These are phyloP conservation scores for Xanthoceras sorbifolium DNA, from an alignment of 345 rosid species.

Conservation along the genomic window DNA sequence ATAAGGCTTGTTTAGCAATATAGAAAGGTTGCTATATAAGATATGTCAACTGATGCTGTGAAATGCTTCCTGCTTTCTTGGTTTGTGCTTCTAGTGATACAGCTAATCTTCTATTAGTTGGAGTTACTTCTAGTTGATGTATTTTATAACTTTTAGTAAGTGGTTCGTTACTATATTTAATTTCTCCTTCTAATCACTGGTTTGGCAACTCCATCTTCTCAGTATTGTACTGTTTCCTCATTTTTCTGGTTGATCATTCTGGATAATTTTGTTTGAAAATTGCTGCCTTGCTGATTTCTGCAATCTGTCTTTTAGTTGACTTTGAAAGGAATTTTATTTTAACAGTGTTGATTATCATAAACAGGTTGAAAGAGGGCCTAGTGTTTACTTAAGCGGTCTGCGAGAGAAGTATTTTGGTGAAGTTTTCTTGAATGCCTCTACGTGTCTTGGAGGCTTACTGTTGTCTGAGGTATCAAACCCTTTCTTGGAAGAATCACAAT, in stretches of 20 bases:
- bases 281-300: neutral
- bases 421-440: constrained; percentile 71
- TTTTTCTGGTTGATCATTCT: neutral
- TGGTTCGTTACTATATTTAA: neutral
- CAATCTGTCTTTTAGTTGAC: neutral
- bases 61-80: neutral
- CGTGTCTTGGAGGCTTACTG: constrained; percentile 42
- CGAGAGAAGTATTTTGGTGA: constrained; percentile 97
- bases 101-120: neutral
- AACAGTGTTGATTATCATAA: constrained; percentile 13
- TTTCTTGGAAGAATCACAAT: constrained; percentile 36
- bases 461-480: constrained; percentile 36
- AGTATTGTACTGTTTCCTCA: neutral
- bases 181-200: neutral
- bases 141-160: neutral
- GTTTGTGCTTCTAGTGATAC: neutral
- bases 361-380: constrained; percentile 92
- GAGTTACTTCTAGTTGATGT: too few species aligned
- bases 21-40: neutral
- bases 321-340: constrained; percentile 4
- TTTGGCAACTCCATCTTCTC: neutral
- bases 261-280: constrained; percentile 6
- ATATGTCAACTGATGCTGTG: neutral
- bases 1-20: neutral
- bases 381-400: constrained; percentile 81